phyloP scores from a whole-genome alignment of 495 filamentous ascomycete species.

The Penicillium odoratum region DNA sequence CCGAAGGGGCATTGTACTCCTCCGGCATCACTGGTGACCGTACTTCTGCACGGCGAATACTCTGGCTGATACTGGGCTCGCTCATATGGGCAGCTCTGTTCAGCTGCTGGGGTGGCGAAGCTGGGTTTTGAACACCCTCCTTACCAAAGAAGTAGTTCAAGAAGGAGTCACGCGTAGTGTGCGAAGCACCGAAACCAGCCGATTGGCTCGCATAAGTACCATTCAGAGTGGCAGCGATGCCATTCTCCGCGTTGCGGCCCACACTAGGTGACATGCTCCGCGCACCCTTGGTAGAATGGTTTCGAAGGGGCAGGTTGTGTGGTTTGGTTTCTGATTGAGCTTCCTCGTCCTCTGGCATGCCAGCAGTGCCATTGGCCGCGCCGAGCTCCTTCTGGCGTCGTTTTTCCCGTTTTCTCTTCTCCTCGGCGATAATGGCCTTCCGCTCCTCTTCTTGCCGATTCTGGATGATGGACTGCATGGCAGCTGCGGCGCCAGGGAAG shows the following conservation, averaged over 20 bases:
- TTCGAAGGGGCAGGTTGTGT: slow-evolving; percentile 56
- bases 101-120: slow-evolving; percentile 29
- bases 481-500: slow-evolving; percentile 95
- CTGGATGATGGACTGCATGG: slow-evolving; percentile 93
- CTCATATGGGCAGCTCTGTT: slow-evolving; percentile 67
- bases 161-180: slow-evolving; percentile 77
- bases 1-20: slow-evolving; percentile 38
- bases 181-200: slow-evolving; percentile 55
- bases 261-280: slow-evolving; percentile 84
- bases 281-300: slow-evolving; percentile 57
- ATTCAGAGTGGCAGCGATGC: slow-evolving; percentile 67
- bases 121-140: slow-evolving; percentile 61
- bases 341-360: slow-evolving; percentile 74
- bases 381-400: slow-evolving; percentile 78
- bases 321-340: slow-evolving; percentile 48
- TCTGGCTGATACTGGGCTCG: slow-evolving; percentile 82
- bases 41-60: slow-evolving; percentile 72
- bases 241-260: slow-evolving; percentile 57
- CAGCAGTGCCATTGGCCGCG: slow-evolving; percentile 68
- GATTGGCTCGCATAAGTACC: slow-evolving; percentile 64
- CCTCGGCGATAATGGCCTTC: slow-evolving; percentile 74
- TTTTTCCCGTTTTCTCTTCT: slow-evolving; percentile 79
- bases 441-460: slow-evolving; percentile 92
- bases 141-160: slow-evolving; percentile 99
- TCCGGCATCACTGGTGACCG: slow-evolving; percentile 44